Conservation (phyloP, 331 rosid species). For the Malus hybrid region DNA sequence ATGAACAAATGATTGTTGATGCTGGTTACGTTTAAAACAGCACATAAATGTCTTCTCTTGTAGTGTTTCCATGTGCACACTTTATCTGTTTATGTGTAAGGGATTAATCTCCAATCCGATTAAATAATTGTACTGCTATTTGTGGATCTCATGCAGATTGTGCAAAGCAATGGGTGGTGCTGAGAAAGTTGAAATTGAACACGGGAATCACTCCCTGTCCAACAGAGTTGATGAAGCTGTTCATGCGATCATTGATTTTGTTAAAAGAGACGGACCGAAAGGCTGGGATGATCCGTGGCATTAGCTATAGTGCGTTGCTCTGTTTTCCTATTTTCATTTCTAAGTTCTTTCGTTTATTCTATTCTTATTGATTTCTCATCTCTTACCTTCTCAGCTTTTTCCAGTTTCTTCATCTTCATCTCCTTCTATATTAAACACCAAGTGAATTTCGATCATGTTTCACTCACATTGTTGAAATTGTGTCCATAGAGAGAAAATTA, state of each 20-base stretch:
- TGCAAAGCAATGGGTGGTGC: conserved; percentile 97
- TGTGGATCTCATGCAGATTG: conserved; percentile 50
- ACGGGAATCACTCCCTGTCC: conserved; percentile 95
- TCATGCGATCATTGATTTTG: conserved; percentile 64
- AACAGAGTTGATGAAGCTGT: conserved; percentile 87
- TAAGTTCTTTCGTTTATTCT: not conserved
- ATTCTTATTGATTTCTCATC: conserved; percentile 8
- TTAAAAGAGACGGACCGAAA: conserved; percentile 84
- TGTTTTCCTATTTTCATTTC: not conserved
- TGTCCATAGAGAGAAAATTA: not conserved
- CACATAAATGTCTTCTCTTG: too few relatives aligned
- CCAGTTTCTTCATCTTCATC: not conserved
- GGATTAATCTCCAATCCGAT: not conserved
- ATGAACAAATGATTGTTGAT: not conserved
- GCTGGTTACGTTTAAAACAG: not conserved
- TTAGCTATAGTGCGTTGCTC: conserved; percentile 32
- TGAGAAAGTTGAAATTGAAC: conserved; percentile 80
- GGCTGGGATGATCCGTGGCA: conserved; percentile 99
- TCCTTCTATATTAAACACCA: too few relatives aligned
- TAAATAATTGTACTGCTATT: not conserved
- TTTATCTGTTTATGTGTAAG: not conserved
- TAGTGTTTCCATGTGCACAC: not conserved
- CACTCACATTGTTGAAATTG: not conserved
- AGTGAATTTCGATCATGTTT: not conserved
- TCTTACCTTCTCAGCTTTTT: not conserved